Percentiles rank a stretch among this genome's conserved stretches.
These are phyloP conservation scores for Calonectria henricotiae DNA, from an alignment of 2,329 filamentous ascomycete species.

Conservation along the genomic window DNA sequence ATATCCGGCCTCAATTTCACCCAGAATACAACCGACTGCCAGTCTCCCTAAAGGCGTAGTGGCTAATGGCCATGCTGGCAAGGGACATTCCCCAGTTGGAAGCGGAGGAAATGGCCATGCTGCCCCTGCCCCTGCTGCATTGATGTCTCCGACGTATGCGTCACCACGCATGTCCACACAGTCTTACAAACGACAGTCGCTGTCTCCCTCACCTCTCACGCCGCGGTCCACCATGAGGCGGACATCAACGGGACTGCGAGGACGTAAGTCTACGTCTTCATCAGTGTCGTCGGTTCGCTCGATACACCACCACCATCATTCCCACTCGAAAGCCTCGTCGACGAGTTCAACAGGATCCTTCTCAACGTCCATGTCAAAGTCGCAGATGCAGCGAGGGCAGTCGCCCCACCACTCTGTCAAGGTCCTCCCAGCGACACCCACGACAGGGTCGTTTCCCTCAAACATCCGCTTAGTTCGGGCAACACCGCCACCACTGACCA, in stretches of 20 bases:
- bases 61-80: conserved; percentile 66
- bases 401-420: conserved; percentile 94
- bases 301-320: conserved; percentile 88
- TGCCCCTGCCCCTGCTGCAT: conserved; percentile 45
- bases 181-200: conserved; percentile 81
- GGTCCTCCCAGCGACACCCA: conserved; percentile 93
- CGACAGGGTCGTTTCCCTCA: conserved; percentile 81
- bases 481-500: conserved; percentile 66
- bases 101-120: conserved; percentile 43
- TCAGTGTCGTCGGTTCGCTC: conserved; percentile 94
- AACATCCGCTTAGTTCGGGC: conserved; percentile 87
- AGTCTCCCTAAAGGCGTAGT: conserved; percentile 68
- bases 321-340: conserved; percentile 94
- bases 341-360: conserved; percentile 87
- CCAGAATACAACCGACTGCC: conserved; percentile 59
- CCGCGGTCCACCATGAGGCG: conserved; percentile 90
- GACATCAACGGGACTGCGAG: conserved; percentile 86
- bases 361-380: conserved; percentile 80
- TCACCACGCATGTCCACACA: conserved; percentile 56
- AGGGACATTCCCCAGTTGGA: conserved; percentile 47
- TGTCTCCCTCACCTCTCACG: conserved; percentile 90
- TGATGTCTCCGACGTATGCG: conserved; percentile 53
- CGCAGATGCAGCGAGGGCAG: conserved; percentile 74
- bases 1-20: conserved; percentile 63
- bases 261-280: conserved; percentile 95